Base-by-base conservation (phyloP, 805 yeast species). In the Kodamaea nitidulidarum region DNA sequence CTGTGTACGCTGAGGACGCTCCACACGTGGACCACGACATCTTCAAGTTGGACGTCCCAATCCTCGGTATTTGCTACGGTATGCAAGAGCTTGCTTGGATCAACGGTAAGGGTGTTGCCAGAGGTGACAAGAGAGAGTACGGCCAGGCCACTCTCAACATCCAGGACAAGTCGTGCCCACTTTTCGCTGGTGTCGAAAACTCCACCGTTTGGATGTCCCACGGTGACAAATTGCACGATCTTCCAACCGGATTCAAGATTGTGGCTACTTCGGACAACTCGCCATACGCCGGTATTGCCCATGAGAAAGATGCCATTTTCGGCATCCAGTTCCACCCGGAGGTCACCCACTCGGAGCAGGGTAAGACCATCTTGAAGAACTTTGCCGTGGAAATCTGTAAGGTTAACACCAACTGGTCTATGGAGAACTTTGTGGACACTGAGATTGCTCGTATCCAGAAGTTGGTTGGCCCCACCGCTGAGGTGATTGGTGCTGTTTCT, bases 261-360 rank as follows among this genome's bases (percentile, higher is more conserved):
- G 88, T 90, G 45, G 98, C 97, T 40, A 80, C 88, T 31, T 84
- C 96, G 40, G 87, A 76, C 52, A 93, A 93, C 77, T 93, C 98
- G 31, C 98, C 98, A 42, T 93, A 58, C 69, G 95, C 96, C 54
- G 98, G 95, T 61, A 83, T 93, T 63, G 80, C 88, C 41, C 81
- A 87, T 66, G 79, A 75, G 58, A 60, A 72, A 39, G 78, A 84
- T 58, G 67, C 70, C 45, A 88, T 93, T 55, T 93, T 73, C 65
- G 98, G 98, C 65, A 85, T 93, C 56, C 98, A 93, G 73, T 93
- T 93, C 80, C 98, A 93, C 70, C 98, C 98, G 36, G 98, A 93
- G 73, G 98, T 93, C 45, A 88, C 97, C 27, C 98, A 93, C 69
- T 87, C 98, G 42, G 76, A 80, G 49, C 83, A 85, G 67, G 98